Percentiles rank a stretch among this genome's conserved stretches.
Conservation (phyloP, 495 filamentous ascomycete species). For the Pseudomonodictys pantanalensis region DNA sequence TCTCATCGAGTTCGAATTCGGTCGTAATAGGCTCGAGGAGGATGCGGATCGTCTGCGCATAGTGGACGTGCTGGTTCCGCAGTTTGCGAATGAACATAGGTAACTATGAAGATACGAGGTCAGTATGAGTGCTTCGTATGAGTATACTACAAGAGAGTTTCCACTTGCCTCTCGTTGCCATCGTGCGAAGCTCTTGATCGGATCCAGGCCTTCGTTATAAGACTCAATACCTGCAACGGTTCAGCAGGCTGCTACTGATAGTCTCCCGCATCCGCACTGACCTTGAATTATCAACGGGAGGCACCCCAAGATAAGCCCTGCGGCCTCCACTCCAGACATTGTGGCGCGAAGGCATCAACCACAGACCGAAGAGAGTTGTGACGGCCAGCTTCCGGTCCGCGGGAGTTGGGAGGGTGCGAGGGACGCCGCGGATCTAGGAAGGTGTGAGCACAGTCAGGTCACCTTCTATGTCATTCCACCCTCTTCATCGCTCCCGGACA, state of each 20-base stretch:
- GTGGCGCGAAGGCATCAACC: not conserved
- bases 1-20: conserved; percentile 32
- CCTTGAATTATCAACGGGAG: conserved; percentile 24
- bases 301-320: conserved; percentile 19
- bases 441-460: too few relatives aligned
- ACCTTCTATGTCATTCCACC: too few relatives aligned
- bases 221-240: not conserved
- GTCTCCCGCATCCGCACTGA: not conserved
- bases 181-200: conserved; percentile 28
- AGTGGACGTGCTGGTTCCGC: conserved; percentile 34
- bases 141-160: too few relatives aligned
- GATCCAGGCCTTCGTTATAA: conserved; percentile 32
- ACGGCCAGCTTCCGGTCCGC: too few relatives aligned
- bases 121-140: too few relatives aligned
- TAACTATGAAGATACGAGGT: too few relatives aligned
- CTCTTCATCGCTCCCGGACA: too few relatives aligned
- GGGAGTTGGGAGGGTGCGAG: too few relatives aligned
- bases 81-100: conserved; percentile 32
- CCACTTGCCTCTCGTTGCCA: conserved; percentile 24
- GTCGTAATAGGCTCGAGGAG: conserved; percentile 33
- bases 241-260: not conserved
- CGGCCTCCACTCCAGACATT: conserved; percentile 30
- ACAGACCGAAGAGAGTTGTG: too few relatives aligned
- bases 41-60: conserved; percentile 26
- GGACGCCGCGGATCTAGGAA: too few relatives aligned